phyloP scores from a whole-genome alignment of 2,329 filamentous ascomycete species.

The Beauveria varroae region DNA sequence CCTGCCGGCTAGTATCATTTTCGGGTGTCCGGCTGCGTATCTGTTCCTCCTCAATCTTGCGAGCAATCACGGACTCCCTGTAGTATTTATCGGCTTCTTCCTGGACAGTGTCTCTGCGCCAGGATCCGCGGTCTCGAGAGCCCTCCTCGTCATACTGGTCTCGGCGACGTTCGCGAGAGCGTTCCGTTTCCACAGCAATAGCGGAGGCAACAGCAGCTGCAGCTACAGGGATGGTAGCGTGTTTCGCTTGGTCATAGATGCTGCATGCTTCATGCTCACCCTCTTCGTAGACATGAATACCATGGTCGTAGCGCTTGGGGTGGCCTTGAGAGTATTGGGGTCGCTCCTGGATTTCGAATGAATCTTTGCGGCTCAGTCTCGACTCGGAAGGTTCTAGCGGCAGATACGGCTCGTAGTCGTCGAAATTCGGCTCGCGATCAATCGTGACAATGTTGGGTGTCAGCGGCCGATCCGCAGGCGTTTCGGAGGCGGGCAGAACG shows the following conservation, averaged over 20 bases:
- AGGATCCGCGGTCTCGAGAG: constrained; percentile 25
- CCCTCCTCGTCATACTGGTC: constrained; percentile 26
- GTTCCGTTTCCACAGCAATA: constrained; percentile 34
- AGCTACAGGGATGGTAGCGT: constrained; percentile 41
- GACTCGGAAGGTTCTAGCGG: constrained; percentile 20
- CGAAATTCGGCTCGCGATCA: constrained; percentile 45
- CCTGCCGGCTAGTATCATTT: constrained; percentile 25
- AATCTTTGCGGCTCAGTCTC: constrained; percentile 42
- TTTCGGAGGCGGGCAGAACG: constrained; percentile 27
- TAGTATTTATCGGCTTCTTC: constrained; percentile 53
- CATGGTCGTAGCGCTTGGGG: constrained; percentile 17
- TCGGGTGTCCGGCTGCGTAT: constrained; percentile 45
- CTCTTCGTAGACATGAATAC: constrained; percentile 24
- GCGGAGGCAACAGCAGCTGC: constrained; percentile 41
- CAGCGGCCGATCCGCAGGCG: constrained; percentile 34
- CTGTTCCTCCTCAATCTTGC: constrained; percentile 46
- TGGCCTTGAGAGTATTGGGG: constrained; percentile 17
- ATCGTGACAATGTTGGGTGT: constrained; percentile 47
- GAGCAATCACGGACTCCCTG: constrained; percentile 45
- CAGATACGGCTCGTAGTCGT: constrained; percentile 25
- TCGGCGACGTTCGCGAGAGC: constrained; percentile 25
- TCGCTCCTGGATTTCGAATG: constrained; percentile 35
- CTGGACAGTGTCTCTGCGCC: constrained; percentile 38
- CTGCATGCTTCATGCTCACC: constrained; percentile 37
- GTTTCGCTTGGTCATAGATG: constrained; percentile 38